Base-by-base conservation (phyloP, 352 stramenopile genomes). In the Globisporangium abappressorium region DNA sequence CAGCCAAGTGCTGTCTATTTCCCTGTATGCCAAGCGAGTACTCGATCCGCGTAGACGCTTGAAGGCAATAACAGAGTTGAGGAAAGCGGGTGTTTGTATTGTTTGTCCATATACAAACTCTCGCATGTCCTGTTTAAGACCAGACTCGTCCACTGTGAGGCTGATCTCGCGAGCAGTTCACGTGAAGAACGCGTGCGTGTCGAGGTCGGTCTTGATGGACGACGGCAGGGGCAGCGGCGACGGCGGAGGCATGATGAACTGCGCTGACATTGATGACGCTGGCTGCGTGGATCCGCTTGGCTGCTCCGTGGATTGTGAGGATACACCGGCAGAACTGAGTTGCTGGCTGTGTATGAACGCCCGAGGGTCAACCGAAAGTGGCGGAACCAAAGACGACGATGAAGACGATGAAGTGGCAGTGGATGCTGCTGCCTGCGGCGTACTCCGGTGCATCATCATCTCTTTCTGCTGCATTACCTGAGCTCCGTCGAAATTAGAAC, bases 171-270 rank as follows among this genome's bases (percentile, higher is more conserved):
- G 46, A 14, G 28, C 26, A 20, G 20, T 68, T 87, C 77, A 94
- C 54, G 87, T 91, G 66, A 95, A 95, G 71, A 95, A 95, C 8
- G 87, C 81, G 60, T 93, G 85, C 30, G 87, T 95, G 70, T 93
- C 87, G 65, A 95, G 75, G 51, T 95, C 85, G 20, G 79, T 93
- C 65, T 95, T 95, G 69, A 95, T 93, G 11, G 85, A 85, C 47
- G 87, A 95, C 14, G 85, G 85, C 18, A 93, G 62, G 6, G 84
- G 84, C 53, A 92, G 70, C 36, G 84, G 75, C 36, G 80, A 89
- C 20, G 78, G 77, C 18, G 63, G 6, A 5, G 38, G 46, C 36
- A 51, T 51, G 57, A 7, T 28, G 33, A 62, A 30, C 54, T 38
- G 54, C 15, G 15, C 14, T 15, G 14, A 8, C 41, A 47, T n/a